A percentile compares a stretch with the other conserved stretches of the same genome.
phyloP scores from a whole-genome alignment of 2,329 filamentous ascomycete species.

The Botrytis medusae region DNA sequence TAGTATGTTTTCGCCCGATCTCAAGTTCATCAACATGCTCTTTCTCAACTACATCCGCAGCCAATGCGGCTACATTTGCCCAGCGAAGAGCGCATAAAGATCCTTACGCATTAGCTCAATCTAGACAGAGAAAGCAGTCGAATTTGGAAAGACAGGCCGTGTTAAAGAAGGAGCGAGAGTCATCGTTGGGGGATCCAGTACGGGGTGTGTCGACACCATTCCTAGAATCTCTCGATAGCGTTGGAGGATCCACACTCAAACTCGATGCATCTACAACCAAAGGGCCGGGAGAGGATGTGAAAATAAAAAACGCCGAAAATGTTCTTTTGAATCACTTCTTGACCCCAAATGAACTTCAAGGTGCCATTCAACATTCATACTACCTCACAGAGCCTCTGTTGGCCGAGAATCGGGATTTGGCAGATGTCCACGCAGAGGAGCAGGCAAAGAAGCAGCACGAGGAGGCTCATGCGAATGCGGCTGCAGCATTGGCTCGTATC shows the following conservation, averaged over 20 bases:
- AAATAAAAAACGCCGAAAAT: slow-evolving; percentile 48
- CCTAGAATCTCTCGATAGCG: slow-evolving; percentile 74
- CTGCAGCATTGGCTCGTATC: slow-evolving; percentile 77
- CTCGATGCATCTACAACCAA: slow-evolving; percentile 33
- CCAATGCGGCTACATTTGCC: slow-evolving; percentile 57
- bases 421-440: slow-evolving; percentile 41
- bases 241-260: slow-evolving; percentile 36
- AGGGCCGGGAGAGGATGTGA: slow-evolving; percentile 47
- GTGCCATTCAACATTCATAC: slow-evolving; percentile 66
- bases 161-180: slow-evolving; percentile 63
- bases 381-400: slow-evolving; percentile 61
- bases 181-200: slow-evolving; percentile 72
- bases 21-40: slow-evolving; percentile 48
- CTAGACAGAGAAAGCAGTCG: slow-evolving; percentile 78
- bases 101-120: slow-evolving; percentile 78
- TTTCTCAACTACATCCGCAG: slow-evolving; percentile 62
- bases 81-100: slow-evolving; percentile 70
- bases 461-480: slow-evolving; percentile 62
- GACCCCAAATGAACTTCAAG: slow-evolving; percentile 62
- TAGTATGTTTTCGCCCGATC: slow-evolving; percentile 62
- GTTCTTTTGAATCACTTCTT: slow-evolving; percentile 75
- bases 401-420: slow-evolving; percentile 34
- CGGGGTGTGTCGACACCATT: slow-evolving; percentile 79
- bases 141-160: slow-evolving; percentile 74
- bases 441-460: slow-evolving; percentile 47